A percentile compares a stretch with the other conserved stretches of the same genome.
These are phyloP conservation scores for Miscanthus lutarioriparius DNA, from an alignment of 176 grass and related monocot species.

Conservation along the genomic window DNA sequence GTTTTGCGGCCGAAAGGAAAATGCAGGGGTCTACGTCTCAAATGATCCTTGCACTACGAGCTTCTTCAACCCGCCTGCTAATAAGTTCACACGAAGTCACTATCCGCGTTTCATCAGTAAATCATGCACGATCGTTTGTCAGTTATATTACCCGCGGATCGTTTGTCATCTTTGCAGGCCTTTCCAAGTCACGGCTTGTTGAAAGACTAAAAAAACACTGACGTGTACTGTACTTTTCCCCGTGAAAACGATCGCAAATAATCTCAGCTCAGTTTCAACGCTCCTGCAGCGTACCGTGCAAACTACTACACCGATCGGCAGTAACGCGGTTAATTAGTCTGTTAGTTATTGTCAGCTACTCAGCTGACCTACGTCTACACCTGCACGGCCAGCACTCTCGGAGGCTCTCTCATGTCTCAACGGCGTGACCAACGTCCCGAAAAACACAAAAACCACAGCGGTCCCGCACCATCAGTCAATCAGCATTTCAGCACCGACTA, in stretches of 20 bases:
- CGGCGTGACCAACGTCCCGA: not conserved
- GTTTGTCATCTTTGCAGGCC: constrained; percentile 21
- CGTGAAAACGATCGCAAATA: not conserved
- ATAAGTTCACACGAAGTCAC: not conserved
- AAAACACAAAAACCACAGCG: not conserved
- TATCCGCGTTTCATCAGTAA: not conserved
- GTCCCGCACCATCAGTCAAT: not conserved
- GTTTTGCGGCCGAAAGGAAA: not conserved
- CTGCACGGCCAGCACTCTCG: not conserved
- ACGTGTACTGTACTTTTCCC: not conserved
- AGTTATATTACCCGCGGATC: not conserved
- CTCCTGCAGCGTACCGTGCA: not conserved
- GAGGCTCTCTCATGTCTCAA: not conserved
- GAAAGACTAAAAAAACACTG: not conserved
- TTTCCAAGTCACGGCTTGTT: constrained; percentile 22
- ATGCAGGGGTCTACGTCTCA: not conserved
- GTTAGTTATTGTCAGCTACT: not conserved
- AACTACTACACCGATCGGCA: not conserved
- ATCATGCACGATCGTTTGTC: not conserved
- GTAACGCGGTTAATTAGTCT: not conserved
- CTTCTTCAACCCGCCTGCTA: too few species aligned
- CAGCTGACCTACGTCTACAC: not conserved
- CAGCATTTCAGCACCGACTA: too few species aligned
- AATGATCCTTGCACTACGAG: not conserved
- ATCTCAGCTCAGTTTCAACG: not conserved